These are phyloP conservation scores for Pleurostoma richardsiae DNA, from an alignment of 2,329 filamentous ascomycete species.

Conservation along the genomic window DNA sequence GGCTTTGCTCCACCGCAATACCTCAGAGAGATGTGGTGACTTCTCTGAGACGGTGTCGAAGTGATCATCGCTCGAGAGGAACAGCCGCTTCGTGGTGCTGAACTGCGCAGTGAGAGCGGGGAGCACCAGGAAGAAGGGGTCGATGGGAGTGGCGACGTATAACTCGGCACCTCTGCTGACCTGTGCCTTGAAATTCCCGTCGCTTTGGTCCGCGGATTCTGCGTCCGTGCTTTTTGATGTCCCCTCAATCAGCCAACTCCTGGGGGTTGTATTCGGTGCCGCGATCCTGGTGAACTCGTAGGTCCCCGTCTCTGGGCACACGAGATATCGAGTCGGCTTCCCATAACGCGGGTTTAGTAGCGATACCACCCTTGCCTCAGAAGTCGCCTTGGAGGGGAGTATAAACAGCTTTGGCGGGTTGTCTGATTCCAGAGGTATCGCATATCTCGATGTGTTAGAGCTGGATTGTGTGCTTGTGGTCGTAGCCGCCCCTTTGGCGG, in stretches of 20 bases:
- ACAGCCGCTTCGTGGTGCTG: slow-evolving; percentile 49
- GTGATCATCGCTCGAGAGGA: slow-evolving; percentile 67
- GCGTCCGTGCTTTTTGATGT: slow-evolving; percentile 2
- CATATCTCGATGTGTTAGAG: slow-evolving; percentile 30
- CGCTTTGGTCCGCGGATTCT: slow-evolving; percentile 1
- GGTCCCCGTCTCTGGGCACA: slow-evolving; percentile 56
- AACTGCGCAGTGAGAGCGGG: slow-evolving; percentile 56
- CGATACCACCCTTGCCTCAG: slow-evolving; percentile 53
- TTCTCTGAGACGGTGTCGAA: slow-evolving; percentile 55
- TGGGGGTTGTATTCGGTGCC: slow-evolving; percentile 45
- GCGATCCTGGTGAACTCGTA: slow-evolving; percentile 60
- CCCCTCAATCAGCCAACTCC: slow-evolving; percentile 57
- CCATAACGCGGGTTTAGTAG: slow-evolving; percentile 54
- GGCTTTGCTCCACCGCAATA: slow-evolving; percentile 45
- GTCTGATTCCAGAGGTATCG: slow-evolving; percentile 29
- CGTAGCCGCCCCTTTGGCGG: slow-evolving; percentile 18
- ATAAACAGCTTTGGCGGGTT: slow-evolving; percentile 55
- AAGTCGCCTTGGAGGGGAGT: slow-evolving; percentile 48
- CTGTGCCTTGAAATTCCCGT: slow-evolving; percentile 20
- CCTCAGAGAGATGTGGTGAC: slow-evolving; percentile 52
- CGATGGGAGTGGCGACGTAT: slow-evolving; percentile 78
- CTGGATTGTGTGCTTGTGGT: slow-evolving; percentile 13
- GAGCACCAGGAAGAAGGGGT: slow-evolving; percentile 78
- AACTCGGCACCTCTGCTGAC: slow-evolving; percentile 66
- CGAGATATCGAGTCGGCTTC: slow-evolving; percentile 53